Evolutionary conservation across 2,329 filamentous ascomycete genomes (phyloP), one percentile per base, ranked within the genome.

Genomic region (Juglanconis oblonga): DNA sequence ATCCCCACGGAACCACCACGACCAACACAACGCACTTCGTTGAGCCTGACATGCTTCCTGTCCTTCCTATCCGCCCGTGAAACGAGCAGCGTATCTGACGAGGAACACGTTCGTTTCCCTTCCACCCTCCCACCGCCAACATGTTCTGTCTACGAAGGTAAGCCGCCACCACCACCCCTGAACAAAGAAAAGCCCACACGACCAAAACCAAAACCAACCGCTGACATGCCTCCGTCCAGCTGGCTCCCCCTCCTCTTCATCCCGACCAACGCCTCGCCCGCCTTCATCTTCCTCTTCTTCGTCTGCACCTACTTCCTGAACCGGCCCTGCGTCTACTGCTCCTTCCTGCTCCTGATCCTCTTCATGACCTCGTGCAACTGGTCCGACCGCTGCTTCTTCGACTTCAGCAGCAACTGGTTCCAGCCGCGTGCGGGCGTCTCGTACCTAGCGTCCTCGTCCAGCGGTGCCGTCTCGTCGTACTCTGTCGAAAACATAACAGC

Each of bases 311-410:
- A 97, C 81, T 91, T 96, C 77, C 87, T 99, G 69, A 96, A 97
- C 78, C 88, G 94, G 58, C 95, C 95, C 57, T 99, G 95, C 79
- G 89, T 97, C 68, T 99, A 99, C 83, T 99, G 95, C 84, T 97
- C 92, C 63, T 87, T 97, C 64, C 89, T 99, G 57, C 91, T 99
- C 52, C 84, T 97, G 66, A 92, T 98, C 68, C 91, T 99, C 67
- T 96, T 97, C 79, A 84, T 93, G 66, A 96, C 92, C 32, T 92
- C 89, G 32, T 95, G 91, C 75, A 89, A 93, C 82, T 95, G 91
- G 91, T 90, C 89, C 66, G 90, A 93, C 72, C 87, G 87, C 57
- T 95, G 91, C 73, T 95, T 98, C 78, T 95, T 98, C 80, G 94
- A 98, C 78, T 90, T 97, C 69, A 84, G 80, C 72, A 90, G 87